Evolutionary conservation across 2,329 filamentous ascomycete genomes (phyloP), one percentile per base, ranked within the genome.

Genomic region (Herpotrichia juniperi): DNA sequence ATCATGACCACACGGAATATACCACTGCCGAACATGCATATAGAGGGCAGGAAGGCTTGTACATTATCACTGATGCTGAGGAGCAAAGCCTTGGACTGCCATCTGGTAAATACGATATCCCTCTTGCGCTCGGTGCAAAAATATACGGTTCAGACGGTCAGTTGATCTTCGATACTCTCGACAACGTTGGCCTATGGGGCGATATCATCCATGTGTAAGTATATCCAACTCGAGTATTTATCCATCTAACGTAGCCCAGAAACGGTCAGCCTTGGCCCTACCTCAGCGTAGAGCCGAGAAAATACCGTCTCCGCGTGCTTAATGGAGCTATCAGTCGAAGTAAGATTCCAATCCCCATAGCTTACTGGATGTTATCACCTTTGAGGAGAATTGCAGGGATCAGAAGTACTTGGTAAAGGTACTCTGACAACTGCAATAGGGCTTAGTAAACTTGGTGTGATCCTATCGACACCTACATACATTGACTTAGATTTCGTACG

Each of bases 241-340:
- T 21, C 10, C n/a, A 5, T 5, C 14, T 25, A 26, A n/a, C 2
- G 9, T 26, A n/a, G n/a, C 17, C 2, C 14, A 30, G 40, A 12
- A 85, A 86, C 61, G 81, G 81, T 1, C 78, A 83, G 58, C 83
- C 83, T 4, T 86, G 83, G 83, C 83, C 83, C 2, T 85, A 76
- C 56, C 58, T 84, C 9, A 74, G 78, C 16, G 83, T 85, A 3
- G 80, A 86, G 67, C 82, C 81, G 7, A 78, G 83, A 62, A 86
- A 85, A 64, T 86, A 86, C 62, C 81, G 83, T 26, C 78, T 86
- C 58, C 72, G 83, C 9, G 70, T 85, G 57, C 75, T 84, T 26
- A 78, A 85, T 64, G 76, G 64, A 11, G 58, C 66, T 6, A 60
- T 71, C 48, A 68, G 65, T 48, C 66, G 68, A 30, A 43, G 40